Base-by-base conservation (phyloP, 192 early-diverging fungal genomes). In the Coemansia sp. region DNA sequence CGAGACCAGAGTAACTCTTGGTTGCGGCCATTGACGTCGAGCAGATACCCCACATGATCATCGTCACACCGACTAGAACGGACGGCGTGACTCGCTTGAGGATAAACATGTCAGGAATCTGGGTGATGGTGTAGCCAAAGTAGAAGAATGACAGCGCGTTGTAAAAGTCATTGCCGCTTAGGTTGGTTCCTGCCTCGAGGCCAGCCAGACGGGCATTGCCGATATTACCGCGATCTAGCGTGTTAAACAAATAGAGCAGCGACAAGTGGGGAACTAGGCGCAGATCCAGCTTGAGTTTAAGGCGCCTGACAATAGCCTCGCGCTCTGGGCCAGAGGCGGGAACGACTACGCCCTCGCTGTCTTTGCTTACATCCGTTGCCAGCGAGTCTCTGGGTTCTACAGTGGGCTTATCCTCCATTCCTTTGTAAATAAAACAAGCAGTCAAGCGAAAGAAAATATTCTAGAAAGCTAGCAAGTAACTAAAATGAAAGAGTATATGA, bases 61-160 rank as follows among this genome's bases (percentile, higher is more conserved):
- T 88, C 9, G 88, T 85, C 0, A 85, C 62, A 20, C 84, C 85
- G 23, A 90, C 76, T 84, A 91, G 89, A 2, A 78, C 56, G 2
- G 83, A 31, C 11, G 92, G 83, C n/a, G 81, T 82, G 39, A 88
- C 68, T 5, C 79, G 83, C 18, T 89, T 90, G 55, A 93, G 67
- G 14, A 92, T 71, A 55, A 90, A 78, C 82, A 92, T 94, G 43
- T 88, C 88, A 5, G 92, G 93, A 8, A 94, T 78, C 71, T 94
- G 91, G 60, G 89, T 92, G 34, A 92, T 55, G 42, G 89, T 86
- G 74, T 92, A 89, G 5, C 73, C 77, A 60, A 84, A 60, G 34
- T 80, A 84, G 75, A 85, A 86, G 45, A 81, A 65, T 34, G 76
- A 81, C 33, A 84, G 74, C 4, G 71, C 79, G 40, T 74, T 80